Evolutionary conservation across 208 protist species (phyloP).

Genomic region (Angomonas deanei): DNA sequence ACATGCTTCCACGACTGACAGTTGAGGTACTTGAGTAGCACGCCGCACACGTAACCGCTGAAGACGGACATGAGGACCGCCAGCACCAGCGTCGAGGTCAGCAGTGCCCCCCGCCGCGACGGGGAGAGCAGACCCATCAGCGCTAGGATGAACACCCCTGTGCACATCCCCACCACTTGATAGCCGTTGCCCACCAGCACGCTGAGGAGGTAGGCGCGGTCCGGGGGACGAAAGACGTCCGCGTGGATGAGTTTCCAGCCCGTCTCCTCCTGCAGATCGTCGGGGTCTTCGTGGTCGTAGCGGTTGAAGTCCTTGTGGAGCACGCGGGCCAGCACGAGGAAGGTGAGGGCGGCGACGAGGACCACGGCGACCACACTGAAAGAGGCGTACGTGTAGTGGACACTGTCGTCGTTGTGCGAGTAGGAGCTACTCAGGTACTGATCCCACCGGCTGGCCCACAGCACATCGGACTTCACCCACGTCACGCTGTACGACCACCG

Average conservation of each 20-base stretch:
- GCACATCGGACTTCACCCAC: constrained; percentile 60
- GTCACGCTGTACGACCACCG: constrained; percentile 86
- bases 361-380: constrained; percentile 95
- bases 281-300: constrained; percentile 79
- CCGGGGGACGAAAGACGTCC: constrained; percentile 95
- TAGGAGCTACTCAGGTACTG: constrained; percentile 88
- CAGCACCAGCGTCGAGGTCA: constrained; percentile 76
- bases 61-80: constrained; percentile 74
- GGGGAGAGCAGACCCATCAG: constrained; percentile 95
- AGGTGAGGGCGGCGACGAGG: constrained; percentile 79
- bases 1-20: constrained; percentile 91
- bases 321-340: constrained; percentile 94
- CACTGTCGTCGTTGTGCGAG: constrained; percentile 35
- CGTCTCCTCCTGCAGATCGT: constrained; percentile 76
- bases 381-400: constrained; percentile 95
- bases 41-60: constrained; percentile 92
- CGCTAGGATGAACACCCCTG: constrained; percentile 84
- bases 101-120: constrained; percentile 90
- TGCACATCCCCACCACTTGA: constrained; percentile 90
- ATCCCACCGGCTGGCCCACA: constrained; percentile 97
- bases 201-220: constrained; percentile 71
- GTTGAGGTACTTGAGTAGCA: constrained; percentile 88
- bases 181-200: constrained; percentile 91
- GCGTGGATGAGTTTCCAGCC: constrained; percentile 97
- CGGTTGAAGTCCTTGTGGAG: constrained; percentile 94